These are phyloP conservation scores for Ulvella scutata DNA, from an alignment of 139 green algal genomes.

Conservation along the genomic window DNA sequence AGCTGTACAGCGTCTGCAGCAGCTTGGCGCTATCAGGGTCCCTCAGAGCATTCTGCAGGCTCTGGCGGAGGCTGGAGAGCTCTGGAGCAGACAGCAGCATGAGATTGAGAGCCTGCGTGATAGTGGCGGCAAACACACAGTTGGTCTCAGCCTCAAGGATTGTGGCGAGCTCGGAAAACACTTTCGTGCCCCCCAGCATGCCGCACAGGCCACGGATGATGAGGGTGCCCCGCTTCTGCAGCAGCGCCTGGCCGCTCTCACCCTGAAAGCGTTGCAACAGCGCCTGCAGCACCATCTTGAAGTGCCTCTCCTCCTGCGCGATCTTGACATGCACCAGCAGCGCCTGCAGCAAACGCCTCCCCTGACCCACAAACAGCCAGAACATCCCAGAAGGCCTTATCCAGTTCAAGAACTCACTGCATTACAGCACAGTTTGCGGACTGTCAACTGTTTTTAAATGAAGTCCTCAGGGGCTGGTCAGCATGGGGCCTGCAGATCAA, in stretches of 20 bases:
- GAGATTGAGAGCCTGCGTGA: constrained; percentile 77
- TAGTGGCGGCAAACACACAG: constrained; percentile 54
- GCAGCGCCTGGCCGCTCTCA: constrained; percentile 19
- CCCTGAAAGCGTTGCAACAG: constrained; percentile 43
- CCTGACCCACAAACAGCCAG: background rate
- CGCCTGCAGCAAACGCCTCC: background rate
- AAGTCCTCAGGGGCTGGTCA: no score
- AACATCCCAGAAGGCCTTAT: no score
- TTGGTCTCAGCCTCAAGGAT: constrained; percentile 58
- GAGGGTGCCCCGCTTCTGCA: constrained; percentile 47
- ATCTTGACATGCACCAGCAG: constrained; percentile 5
- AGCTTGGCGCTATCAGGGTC: constrained; percentile 26
- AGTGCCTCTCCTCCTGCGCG: constrained; percentile 21
- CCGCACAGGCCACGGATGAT: constrained; percentile 49
- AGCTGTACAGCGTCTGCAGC: constrained; percentile 61
- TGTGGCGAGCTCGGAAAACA: constrained; percentile 41
- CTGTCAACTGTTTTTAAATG: no score
- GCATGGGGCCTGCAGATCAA: no score
- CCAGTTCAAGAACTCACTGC: no score
- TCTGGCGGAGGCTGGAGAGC: constrained; percentile 29
- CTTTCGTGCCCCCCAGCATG: constrained; percentile 31
- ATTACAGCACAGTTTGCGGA: no score
- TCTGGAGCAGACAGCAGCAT: constrained; percentile 84
- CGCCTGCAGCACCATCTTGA: constrained; percentile 33
- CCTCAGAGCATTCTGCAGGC: constrained; percentile 10